phyloP scores from a whole-genome alignment of 345 rosid species.

The Aurinia saxatilis region DNA sequence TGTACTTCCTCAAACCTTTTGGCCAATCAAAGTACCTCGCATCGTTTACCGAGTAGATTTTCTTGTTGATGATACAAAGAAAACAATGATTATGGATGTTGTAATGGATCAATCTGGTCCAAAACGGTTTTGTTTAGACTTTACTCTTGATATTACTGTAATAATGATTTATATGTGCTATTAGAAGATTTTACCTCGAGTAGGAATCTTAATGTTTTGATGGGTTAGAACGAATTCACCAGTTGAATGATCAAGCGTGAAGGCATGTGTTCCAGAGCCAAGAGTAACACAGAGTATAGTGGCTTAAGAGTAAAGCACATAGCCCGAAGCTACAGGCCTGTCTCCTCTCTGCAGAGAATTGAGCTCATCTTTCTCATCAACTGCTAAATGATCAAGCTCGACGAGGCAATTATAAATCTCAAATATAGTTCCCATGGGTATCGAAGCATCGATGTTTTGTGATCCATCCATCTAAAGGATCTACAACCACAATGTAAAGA shows the following conservation, averaged over 20 bases:
- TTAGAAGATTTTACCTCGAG: conserved; percentile 75
- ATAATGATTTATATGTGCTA: too few species aligned
- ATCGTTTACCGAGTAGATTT: conserved; percentile 90
- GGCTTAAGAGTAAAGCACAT: conserved; percentile 87
- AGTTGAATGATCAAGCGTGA: conserved; percentile 73
- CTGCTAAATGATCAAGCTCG: conserved; percentile 72
- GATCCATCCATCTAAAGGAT: conserved; percentile 98
- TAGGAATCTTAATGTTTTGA: conserved; percentile 65
- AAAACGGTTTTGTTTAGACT: background rate
- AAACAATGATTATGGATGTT: background rate
- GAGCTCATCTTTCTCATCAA: conserved; percentile 57
- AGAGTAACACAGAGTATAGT: conserved; percentile 72
- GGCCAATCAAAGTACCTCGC: conserved; percentile 97
- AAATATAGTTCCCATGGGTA: conserved; percentile 86
- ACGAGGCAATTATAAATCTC: conserved; percentile 62
- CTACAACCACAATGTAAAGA: conserved; percentile 73
- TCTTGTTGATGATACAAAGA: conserved; percentile 34
- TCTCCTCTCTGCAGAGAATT: conserved; percentile 79
- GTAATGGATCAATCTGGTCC: too few species aligned
- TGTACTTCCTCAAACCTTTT: conserved; percentile 68
- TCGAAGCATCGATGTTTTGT: conserved; percentile 82
- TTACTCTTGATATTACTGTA: too few species aligned
- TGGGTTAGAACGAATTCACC: conserved; percentile 90
- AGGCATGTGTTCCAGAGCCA: conserved; percentile 94
- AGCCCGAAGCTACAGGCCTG: conserved; percentile 75